Evolutionary conservation across 371 early-diverging fungal species (phyloP).

Genomic region (Mucor racemosus): DNA sequence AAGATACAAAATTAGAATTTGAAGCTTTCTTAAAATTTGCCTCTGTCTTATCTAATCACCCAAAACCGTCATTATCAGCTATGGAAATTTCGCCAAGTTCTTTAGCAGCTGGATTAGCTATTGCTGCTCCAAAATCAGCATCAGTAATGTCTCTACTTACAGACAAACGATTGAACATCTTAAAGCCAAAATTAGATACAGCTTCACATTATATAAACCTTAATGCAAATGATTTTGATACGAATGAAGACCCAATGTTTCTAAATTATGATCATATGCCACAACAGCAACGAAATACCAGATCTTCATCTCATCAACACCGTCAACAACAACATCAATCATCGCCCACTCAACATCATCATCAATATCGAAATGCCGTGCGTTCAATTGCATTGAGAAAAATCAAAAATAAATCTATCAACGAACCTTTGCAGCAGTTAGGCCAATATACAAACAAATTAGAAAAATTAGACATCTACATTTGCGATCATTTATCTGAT

Average conservation of each 20-base stretch:
- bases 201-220: background rate
- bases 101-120: slow-evolving; percentile 18
- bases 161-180: background rate
- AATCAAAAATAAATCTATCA: slow-evolving; percentile 43
- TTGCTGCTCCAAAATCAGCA: slow-evolving; percentile 15
- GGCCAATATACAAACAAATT: slow-evolving; percentile 24
- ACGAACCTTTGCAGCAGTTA: slow-evolving; percentile 34
- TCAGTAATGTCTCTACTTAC: background rate
- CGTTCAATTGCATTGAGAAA: slow-evolving; percentile 45
- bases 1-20: slow-evolving; percentile 31
- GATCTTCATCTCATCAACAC: background rate
- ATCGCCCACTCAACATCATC: background rate
- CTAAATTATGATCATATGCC: slow-evolving; percentile 11
- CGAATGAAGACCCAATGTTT: background rate
- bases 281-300: background rate
- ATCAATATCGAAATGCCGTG: slow-evolving; percentile 30
- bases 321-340: background rate
- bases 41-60: background rate
- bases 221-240: background rate
- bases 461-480: slow-evolving; percentile 51
- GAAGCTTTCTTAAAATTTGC: slow-evolving; percentile 32
- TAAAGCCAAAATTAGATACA: background rate
- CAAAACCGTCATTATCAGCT: background rate
- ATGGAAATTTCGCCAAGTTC: background rate
- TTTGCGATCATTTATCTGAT: slow-evolving; percentile 59